phyloP scores from a whole-genome alignment of 2,329 filamentous ascomycete genomes.

The Penicillium sp. region DNA sequence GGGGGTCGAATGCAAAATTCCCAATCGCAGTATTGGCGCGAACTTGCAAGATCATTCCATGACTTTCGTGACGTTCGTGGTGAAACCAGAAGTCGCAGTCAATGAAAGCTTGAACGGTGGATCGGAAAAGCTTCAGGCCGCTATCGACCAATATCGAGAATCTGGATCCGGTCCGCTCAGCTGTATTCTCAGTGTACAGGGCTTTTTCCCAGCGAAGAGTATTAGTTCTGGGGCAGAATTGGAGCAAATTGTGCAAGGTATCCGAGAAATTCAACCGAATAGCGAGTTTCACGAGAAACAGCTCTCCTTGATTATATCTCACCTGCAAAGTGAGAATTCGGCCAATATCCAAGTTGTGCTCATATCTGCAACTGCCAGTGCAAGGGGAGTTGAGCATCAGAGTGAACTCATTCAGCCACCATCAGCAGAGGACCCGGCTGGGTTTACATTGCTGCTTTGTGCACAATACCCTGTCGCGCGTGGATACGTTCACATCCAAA shows the following conservation, averaged over 20 bases:
- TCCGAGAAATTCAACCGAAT: constrained; percentile 14
- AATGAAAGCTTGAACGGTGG: too few species aligned
- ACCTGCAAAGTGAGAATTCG: constrained; percentile 13
- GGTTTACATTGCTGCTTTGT: constrained; percentile 16
- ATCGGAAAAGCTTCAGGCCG: not conserved
- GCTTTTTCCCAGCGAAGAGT: constrained; percentile 16
- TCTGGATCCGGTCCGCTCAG: constrained; percentile 4
- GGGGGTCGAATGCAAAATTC: constrained; percentile 45
- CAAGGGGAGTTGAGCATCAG: constrained; percentile 14
- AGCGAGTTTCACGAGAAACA: constrained; percentile 16
- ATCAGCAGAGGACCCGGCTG: constrained; percentile 5
- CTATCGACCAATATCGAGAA: constrained; percentile 12
- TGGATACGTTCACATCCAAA: constrained; percentile 22
- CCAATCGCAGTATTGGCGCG: constrained; percentile 48
- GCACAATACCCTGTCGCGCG: constrained; percentile 24
- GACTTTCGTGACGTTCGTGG: constrained; percentile 11
- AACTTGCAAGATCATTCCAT: constrained; percentile 51
- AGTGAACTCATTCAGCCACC: constrained; percentile 1
- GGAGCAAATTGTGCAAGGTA: constrained; percentile 13
- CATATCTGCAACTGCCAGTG: constrained; percentile 6
- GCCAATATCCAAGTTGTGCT: constrained; percentile 16
- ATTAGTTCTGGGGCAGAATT: constrained; percentile 13
- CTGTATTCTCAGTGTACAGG: constrained; percentile 12
- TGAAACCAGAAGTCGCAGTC: constrained; percentile 1
- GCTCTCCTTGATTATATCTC: constrained; percentile 10